A percentile compares a stretch with the other conserved stretches of the same genome.
Evolutionary conservation across 2,329 filamentous ascomycete genomes (phyloP).

Genomic region (Aspergillus sp.): DNA sequence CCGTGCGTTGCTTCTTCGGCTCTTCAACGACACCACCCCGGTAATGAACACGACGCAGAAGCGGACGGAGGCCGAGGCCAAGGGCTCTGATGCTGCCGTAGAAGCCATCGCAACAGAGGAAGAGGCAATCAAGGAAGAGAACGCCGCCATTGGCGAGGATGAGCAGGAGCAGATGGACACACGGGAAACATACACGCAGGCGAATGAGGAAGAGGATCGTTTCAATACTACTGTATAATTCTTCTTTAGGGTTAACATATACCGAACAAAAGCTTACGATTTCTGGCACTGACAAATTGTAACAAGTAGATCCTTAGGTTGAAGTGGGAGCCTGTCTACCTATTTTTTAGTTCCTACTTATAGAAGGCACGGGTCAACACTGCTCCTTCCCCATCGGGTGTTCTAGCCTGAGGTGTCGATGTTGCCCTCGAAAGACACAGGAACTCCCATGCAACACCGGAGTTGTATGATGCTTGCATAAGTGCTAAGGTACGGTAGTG

Average conservation of each 20-base stretch:
- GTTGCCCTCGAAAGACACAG: neutral
- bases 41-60: constrained; percentile 63
- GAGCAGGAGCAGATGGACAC: constrained; percentile 42
- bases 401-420: neutral
- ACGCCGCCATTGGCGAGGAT: constrained; percentile 38
- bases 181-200: constrained; percentile 45
- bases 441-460: neutral
- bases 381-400: neutral
- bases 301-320: neutral
- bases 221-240: constrained; percentile 49
- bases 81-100: constrained; percentile 10
- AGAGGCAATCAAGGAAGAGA: constrained; percentile 39
- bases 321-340: too few relatives aligned
- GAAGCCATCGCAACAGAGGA: constrained; percentile 33
- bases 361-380: too few relatives aligned
- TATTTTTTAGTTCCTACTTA: too few relatives aligned
- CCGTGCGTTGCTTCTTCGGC: constrained; percentile 81
- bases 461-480: constrained; percentile 5
- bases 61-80: constrained; percentile 13
- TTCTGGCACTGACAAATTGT: neutral
- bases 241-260: constrained; percentile 9
- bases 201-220: constrained; percentile 46
- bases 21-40: constrained; percentile 87
- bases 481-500: neutral
- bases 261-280: constrained; percentile 3